Base-by-base conservation (phyloP, 306 rosid species). In the Fragaria nilgerrensis region DNA sequence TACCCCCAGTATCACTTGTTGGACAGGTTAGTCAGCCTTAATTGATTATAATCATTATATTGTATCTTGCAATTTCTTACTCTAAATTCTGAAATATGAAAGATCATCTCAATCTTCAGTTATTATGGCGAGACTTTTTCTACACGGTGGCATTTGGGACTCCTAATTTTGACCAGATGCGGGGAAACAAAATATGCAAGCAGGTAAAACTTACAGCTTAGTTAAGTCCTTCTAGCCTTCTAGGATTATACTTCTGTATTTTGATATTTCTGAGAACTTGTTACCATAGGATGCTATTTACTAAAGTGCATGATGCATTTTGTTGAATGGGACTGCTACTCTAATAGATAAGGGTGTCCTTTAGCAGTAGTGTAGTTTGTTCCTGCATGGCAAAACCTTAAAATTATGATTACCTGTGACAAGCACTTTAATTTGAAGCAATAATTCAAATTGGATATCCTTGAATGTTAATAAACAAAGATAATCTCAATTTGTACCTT, bases 101-200 rank as follows among this genome's bases (percentile, higher is more conserved):
- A 61, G 2, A 16, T 75, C 41, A 15, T 83, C 58, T 73, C 78
- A 41, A 43, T 52, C 47, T 65, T 78, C 79, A 94, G 97, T 86
- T 94, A 82, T 74, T 92, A 68, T 94, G 98, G 98, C 87, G 97
- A 79, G 98, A 94, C 43, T 94, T 94, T 79, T 94, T 92, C 90
- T 92, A 94, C 76, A 92, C 96, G 0, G 95, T 75, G 68, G 98
- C 97, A 80, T 90, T 89, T 79, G 98, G 96, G 68, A 92, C 98
- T 68, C 96, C 96, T 66, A 92, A 89, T 86, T 94, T 92, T 68
- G 96, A 92, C 84, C 88, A 36, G 83, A 94, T 94, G 97, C 72
- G 74, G 86, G 90, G 85, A 68, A 94, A 90, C 75, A 85, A 80
- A 82, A 94, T 94, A 83, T 94, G 98, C 89, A 94, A 92, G 87